Percentiles rank a stretch among this genome's conserved stretches.
Evolutionary conservation across 192 early-diverging fungal genomes (phyloP).

Genomic region (Kappamyces sp.): DNA sequence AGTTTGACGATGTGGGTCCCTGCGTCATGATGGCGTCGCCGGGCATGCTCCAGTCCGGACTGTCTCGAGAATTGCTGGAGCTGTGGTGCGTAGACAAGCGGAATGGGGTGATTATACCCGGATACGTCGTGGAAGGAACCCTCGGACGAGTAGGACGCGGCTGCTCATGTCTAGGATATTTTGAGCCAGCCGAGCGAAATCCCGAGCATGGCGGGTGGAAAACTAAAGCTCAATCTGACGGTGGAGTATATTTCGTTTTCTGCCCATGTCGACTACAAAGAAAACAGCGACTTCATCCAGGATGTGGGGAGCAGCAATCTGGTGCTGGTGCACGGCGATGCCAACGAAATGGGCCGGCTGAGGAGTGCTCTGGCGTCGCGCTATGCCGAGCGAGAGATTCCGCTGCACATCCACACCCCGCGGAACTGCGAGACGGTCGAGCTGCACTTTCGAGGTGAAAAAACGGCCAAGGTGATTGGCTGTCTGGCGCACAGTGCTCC

Average conservation of each 20-base stretch:
- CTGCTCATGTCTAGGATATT: slow-evolving; percentile 35
- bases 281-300: slow-evolving; percentile 95
- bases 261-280: slow-evolving; percentile 94
- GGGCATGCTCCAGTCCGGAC: slow-evolving; percentile 92
- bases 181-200: slow-evolving; percentile 86
- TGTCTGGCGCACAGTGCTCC: slow-evolving; percentile 70
- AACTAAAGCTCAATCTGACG: slow-evolving; percentile 70
- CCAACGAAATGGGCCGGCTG: slow-evolving; percentile 87
- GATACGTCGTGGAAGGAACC: slow-evolving; percentile 97
- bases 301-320: slow-evolving; percentile 87
- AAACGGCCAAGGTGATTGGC: slow-evolving; percentile 89
- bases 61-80: slow-evolving; percentile 92
- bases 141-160: slow-evolving; percentile 61
- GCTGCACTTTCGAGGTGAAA: slow-evolving; percentile 91
- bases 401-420: slow-evolving; percentile 80
- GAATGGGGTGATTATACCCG: slow-evolving; percentile 91
- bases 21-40: slow-evolving; percentile 99
- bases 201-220: slow-evolving; percentile 68
- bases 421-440: slow-evolving; percentile 82
- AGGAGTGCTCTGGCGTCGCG: slow-evolving; percentile 77
- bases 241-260: slow-evolving; percentile 96
- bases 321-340: slow-evolving; percentile 92
- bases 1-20: slow-evolving; percentile 91
- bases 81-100: slow-evolving; percentile 87
- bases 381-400: slow-evolving; percentile 71